Base-by-base conservation (phyloP, 2,329 filamentous ascomycete genomes). In the Hirsutella rhossiliensis region DNA sequence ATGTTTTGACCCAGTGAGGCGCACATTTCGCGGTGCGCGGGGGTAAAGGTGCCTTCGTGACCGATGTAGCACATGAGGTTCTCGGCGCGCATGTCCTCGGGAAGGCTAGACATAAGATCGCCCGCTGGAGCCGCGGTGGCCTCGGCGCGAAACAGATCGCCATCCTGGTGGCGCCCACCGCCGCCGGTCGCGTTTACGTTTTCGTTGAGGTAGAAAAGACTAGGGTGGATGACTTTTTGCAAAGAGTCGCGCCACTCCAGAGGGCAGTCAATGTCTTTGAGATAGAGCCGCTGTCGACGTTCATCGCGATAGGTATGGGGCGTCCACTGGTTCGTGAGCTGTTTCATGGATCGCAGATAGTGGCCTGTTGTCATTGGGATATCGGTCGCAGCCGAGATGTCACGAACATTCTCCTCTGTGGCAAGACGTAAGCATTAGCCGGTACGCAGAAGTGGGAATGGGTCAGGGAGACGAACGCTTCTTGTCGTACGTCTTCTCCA, bases 11-110 rank as follows among this genome's bases (percentile, higher is more conserved):
- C 90, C 12, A 97, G 67, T 31, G 85, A 94, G 12, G 87, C 92
- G 62, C 92, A 98, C 92, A 98, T 98, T 62, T 98, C 92, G 52
- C 87, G 80, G 64, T 98, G 92, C 1, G 89, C 82, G 11, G 92
- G 90, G 0, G 92, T 98, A 57, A 90, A 97, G 1, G 92, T 98
- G 6, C 92, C 92, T 66, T 98, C 92, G 55, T 97, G 90, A 0
- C 92, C 92, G 54, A 97, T 83, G 56, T 98, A 98, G 61, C 90
- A 97, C 92, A 96, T 96, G 53, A 98, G 72, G 50, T 98, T 98
- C 58, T 95, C 82, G 1, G 92, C 92, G 41, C 88, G 82, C 87
- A 96, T 96, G 37, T 83, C 78, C 38, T 74, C 67, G 1, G 88
- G 87, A 5, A 98, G 72, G 54, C 84, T 89, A 59, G 88, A 94